These are phyloP conservation scores for Diutina ranongensis DNA, from an alignment of 1,139 yeast genomes.

Conservation along the genomic window DNA sequence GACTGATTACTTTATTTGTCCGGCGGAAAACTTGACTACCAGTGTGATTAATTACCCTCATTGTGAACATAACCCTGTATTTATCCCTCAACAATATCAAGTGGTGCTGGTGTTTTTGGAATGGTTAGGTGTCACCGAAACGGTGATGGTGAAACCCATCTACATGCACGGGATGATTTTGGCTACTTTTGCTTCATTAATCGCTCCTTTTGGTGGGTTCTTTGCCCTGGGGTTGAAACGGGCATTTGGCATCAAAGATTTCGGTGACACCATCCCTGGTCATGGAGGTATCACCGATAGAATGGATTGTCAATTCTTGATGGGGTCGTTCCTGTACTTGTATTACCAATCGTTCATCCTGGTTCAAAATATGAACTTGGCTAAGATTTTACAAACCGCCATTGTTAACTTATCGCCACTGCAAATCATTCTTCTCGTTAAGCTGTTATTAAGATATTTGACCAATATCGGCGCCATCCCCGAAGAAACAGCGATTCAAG, in stretches of 20 bases:
- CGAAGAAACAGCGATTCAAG: conserved; percentile 8
- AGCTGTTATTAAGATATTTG: conserved; percentile 52
- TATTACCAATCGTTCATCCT: conserved; percentile 90
- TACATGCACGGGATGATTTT: conserved; percentile 78
- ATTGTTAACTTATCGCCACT: conserved; percentile 57
- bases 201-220: conserved; percentile 98
- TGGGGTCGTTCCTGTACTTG: conserved; percentile 92
- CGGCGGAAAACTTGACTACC: conserved; percentile 58
- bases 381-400: conserved; percentile 63
- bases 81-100: conserved; percentile 65
- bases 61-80: conserved; percentile 84
- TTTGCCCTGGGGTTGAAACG: conserved; percentile 95
- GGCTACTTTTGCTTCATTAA: conserved; percentile 90
- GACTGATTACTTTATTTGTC: conserved; percentile 76
- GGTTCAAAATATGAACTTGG: conserved; percentile 58
- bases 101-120: conserved; percentile 60
- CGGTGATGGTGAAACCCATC: conserved; percentile 65
- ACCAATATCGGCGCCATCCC: conserved; percentile 40
- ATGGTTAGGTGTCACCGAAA: conserved; percentile 22
- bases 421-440: conserved; percentile 55
- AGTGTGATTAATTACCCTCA: conserved; percentile 34
- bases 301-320: conserved; percentile 93
- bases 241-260: conserved; percentile 90
- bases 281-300: conserved; percentile 98
- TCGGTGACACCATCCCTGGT: conserved; percentile 91